These are phyloP conservation scores for Trifolium fragiferum DNA, from an alignment of 306 rosid genomes.

Conservation along the genomic window DNA sequence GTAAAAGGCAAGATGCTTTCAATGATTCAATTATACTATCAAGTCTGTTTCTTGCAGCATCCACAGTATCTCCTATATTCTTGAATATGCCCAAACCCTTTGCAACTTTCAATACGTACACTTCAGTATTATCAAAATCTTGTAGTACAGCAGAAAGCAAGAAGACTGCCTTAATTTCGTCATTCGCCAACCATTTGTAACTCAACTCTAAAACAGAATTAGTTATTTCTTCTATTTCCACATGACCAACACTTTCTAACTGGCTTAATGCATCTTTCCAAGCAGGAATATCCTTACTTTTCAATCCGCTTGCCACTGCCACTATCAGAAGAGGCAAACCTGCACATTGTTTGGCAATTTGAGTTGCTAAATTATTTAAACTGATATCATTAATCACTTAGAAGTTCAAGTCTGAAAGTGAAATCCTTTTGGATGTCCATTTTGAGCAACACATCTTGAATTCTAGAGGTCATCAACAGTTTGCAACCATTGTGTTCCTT, in stretches of 20 bases:
- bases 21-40: background rate
- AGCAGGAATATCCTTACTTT: background rate
- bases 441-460: background rate
- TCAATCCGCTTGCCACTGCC: background rate
- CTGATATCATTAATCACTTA: background rate
- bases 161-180: background rate
- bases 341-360: background rate
- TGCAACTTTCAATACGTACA: background rate
- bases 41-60: background rate
- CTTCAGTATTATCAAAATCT: background rate
- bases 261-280: conserved; percentile 4
- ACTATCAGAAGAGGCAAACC: background rate
- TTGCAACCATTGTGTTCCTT: background rate
- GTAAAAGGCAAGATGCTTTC: background rate
- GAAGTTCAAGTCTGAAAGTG: background rate
- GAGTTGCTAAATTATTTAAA: background rate
- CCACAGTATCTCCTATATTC: background rate
- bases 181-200: background rate
- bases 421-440: background rate
- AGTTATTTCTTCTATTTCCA: background rate
- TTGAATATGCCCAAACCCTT: conserved; percentile 6
- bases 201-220: background rate
- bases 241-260: background rate
- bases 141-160: background rate
- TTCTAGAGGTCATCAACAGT: background rate